phyloP scores from a whole-genome alignment of 1,284 basidiomycete genomes.

The Ceraceosorus bombacis region DNA sequence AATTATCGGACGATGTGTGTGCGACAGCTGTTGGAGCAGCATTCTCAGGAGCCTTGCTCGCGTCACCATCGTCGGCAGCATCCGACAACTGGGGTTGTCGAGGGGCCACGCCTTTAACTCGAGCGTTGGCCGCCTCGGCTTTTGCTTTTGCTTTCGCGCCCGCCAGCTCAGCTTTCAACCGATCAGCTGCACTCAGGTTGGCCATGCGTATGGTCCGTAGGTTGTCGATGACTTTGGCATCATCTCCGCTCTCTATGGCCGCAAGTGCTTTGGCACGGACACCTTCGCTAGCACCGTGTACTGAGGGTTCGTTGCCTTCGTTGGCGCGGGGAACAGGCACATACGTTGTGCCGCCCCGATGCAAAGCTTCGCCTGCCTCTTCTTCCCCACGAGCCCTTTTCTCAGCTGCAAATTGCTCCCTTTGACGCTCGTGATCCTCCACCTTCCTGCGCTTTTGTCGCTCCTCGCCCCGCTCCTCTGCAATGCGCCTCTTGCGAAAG shows the following conservation, averaged over 20 bases:
- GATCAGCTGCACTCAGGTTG: constrained; percentile 89
- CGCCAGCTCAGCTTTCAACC: constrained; percentile 77
- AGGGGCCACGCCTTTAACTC: constrained; percentile 14
- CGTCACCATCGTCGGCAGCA: constrained; percentile 16
- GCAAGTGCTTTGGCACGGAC: constrained; percentile 6
- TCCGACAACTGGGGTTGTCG: too few species aligned
- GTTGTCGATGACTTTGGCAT: constrained; percentile 34
- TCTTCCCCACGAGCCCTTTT: constrained; percentile 9
- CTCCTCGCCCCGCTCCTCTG: constrained; percentile 84
- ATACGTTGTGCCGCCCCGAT: constrained; percentile 12
- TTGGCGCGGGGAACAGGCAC: neutral
- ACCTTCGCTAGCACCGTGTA: neutral
- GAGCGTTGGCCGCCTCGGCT: constrained; percentile 7
- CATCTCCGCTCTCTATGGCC: constrained; percentile 31
- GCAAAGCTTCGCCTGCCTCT: constrained; percentile 40
- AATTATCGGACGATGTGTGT: constrained; percentile 3
- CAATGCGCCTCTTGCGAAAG: constrained; percentile 79
- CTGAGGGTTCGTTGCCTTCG: neutral
- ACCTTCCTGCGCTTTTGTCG: constrained; percentile 55
- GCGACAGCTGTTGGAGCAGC: neutral
- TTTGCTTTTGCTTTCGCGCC: constrained; percentile 31
- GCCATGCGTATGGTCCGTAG: constrained; percentile 61
- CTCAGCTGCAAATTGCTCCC: constrained; percentile 3
- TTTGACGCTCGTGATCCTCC: constrained; percentile 14
- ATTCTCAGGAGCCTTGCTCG: constrained; percentile 1